These are phyloP conservation scores for Aureobasidium pullulans DNA, from an alignment of 2,329 filamentous ascomycete genomes.

Conservation along the genomic window DNA sequence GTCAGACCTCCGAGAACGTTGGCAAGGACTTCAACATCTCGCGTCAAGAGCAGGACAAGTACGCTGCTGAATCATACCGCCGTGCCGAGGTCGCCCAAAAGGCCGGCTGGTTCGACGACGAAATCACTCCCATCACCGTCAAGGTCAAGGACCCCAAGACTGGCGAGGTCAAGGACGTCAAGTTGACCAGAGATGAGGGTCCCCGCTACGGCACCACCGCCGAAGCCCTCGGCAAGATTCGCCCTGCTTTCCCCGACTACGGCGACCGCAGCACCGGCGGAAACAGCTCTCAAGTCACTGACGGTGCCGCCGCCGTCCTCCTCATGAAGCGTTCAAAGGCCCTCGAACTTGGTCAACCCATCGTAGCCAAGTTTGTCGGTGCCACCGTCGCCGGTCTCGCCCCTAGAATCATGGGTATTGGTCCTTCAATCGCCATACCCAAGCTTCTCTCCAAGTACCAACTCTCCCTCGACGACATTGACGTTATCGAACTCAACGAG, in stretches of 20 bases:
- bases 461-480: constrained; percentile 71
- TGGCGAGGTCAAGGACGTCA: constrained; percentile 69
- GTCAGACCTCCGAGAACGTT: constrained; percentile 95
- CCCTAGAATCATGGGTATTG: constrained; percentile 95
- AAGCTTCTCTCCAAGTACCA: constrained; percentile 81
- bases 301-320: constrained; percentile 82
- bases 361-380: constrained; percentile 89
- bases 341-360: constrained; percentile 77
- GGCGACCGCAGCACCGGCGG: constrained; percentile 82
- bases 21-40: constrained; percentile 80
- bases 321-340: constrained; percentile 93
- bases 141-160: constrained; percentile 77
- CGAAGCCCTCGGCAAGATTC: constrained; percentile 75
- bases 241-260: constrained; percentile 83
- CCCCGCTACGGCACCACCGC: constrained; percentile 83
- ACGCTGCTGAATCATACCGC: constrained; percentile 78
- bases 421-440: constrained; percentile 61
- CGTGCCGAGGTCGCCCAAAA: constrained; percentile 87
- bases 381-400: constrained; percentile 85
- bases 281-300: constrained; percentile 91
- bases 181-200: constrained; percentile 79
- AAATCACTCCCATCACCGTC: constrained; percentile 83
- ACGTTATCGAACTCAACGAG: constrained; percentile 93
- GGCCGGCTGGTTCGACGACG: constrained; percentile 83
- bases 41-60: constrained; percentile 74